phyloP scores from a whole-genome alignment of 2,329 filamentous ascomycete genomes.

The Stemphylium lycopersici region DNA sequence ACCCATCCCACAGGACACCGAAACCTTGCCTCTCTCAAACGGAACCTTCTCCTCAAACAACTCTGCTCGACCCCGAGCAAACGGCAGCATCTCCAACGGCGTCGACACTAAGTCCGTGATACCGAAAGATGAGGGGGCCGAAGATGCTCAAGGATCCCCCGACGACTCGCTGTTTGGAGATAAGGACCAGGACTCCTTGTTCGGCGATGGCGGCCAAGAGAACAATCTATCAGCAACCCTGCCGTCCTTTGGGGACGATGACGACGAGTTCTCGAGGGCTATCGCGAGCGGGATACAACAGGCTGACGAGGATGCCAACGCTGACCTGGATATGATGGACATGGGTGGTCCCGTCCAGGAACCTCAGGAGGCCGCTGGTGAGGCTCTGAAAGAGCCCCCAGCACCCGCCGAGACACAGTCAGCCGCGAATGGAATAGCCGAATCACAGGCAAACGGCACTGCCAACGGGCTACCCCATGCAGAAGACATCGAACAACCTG shows the following conservation, averaged over 20 bases:
- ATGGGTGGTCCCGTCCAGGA: conserved; percentile 52
- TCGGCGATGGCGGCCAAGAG: conserved; percentile 73
- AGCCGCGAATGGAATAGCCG: conserved; percentile 26
- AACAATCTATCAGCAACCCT: conserved; percentile 52
- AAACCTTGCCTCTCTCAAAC: conserved; percentile 58
- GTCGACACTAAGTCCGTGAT: conserved; percentile 33
- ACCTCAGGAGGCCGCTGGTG: conserved; percentile 33
- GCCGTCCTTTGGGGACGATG: conserved; percentile 72
- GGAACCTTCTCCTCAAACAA: conserved; percentile 82
- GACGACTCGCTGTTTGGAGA: conserved; percentile 85
- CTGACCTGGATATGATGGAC: conserved; percentile 55
- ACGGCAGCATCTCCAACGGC: conserved; percentile 58
- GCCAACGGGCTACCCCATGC: conserved; percentile 60
- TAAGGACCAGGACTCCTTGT: conserved; percentile 75
- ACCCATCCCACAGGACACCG: conserved; percentile 76
- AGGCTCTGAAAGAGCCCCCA: conserved; percentile 28
- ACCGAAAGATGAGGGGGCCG: conserved; percentile 50
- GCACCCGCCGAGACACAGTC: conserved; percentile 21
- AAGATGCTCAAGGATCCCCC: conserved; percentile 68
- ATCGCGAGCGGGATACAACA: conserved; percentile 64
- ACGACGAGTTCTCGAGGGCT: conserved; percentile 79
- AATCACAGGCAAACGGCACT: conserved; percentile 21
- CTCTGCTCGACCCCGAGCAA: conserved; percentile 61
- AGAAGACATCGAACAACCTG: conserved; percentile 51
- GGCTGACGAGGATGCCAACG: conserved; percentile 50